A percentile compares a stretch with the other conserved stretches of the same genome.
Evolutionary conservation across 1,139 yeast genomes (phyloP).

Genomic region (Entelexis paramagnoliae): DNA sequence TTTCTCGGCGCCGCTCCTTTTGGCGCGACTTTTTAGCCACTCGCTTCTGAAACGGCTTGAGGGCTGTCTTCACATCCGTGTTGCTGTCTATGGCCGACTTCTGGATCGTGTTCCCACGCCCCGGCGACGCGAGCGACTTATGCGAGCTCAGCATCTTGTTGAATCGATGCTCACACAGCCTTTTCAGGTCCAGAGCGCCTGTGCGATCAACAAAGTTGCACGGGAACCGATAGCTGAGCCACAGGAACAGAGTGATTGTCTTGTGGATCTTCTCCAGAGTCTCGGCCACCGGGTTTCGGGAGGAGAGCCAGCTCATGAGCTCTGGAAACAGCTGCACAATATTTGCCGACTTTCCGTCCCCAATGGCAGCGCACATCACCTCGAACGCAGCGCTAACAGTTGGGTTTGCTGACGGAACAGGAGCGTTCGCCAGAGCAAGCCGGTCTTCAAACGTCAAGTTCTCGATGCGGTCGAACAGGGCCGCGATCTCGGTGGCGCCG

Average conservation of each 20-base stretch:
- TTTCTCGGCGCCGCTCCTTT: neutral
- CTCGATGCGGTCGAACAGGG: slow-evolving; percentile 25
- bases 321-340: slow-evolving; percentile 27
- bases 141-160: slow-evolving; percentile 21
- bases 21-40: neutral
- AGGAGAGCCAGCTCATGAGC: slow-evolving; percentile 8
- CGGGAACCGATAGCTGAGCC: slow-evolving; percentile 86
- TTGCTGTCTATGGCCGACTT: neutral
- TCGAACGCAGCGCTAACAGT: slow-evolving; percentile 25
- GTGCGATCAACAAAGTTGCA: slow-evolving; percentile 65
- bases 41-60: neutral
- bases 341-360: slow-evolving; percentile 27
- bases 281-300: slow-evolving; percentile 5
- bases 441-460: slow-evolving; percentile 31
- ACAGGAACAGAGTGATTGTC: slow-evolving; percentile 56
- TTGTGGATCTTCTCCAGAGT: slow-evolving; percentile 60
- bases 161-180: slow-evolving; percentile 29
- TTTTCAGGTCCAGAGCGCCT: slow-evolving; percentile 58
- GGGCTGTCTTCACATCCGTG: neutral
- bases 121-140: slow-evolving; percentile 7
- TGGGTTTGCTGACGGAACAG: slow-evolving; percentile 26
- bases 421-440: slow-evolving; percentile 31
- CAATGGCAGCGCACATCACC: slow-evolving; percentile 29
- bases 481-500: slow-evolving; percentile 26
- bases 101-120: slow-evolving; percentile 3